Base-by-base conservation (phyloP, 2,329 filamentous ascomycete species). In the Talaromyces pinophilus region DNA sequence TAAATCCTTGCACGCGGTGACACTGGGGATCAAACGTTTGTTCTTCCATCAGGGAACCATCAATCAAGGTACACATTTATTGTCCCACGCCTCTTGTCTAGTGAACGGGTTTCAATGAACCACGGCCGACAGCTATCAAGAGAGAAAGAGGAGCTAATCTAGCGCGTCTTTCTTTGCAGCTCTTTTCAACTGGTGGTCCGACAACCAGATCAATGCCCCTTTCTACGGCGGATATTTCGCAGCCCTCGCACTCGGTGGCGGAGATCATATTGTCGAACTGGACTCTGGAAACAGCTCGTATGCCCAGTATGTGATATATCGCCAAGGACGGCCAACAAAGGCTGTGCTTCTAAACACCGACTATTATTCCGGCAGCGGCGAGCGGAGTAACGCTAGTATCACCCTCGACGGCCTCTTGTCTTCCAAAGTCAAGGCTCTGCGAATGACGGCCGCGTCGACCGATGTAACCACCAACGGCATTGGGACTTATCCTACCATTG, bases 141-240 rank as follows among this genome's bases (percentile, higher is more conserved):
- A 52, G 48, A 28, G 11, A 15, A 52, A 13, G 48, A 52, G 48
- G 15, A 52, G 8, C 48, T 52, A 28, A 52, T 28, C 10, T 28
- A 8, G 54, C 30, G 0, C 28, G n/a, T 35, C 28, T 59, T 19
- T 11, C 30, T 59, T 33, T 59, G 54, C 19, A 59, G 54, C 54
- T 38, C 28, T 59, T 33, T 59, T 59, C 28, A 59, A 59, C 19
- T 59, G 54, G 54, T 59, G 54, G 54, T 59, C 54, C 33, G 33
- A 40, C n/a, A 59, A 59, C n/a, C 54, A 59, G 33, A 59, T 59
- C 54, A 59, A 59, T 40, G 54, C 54, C 28, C 54, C 54, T 33
- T 59, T 59, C 30, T 59, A 59, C 19, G 54, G 54, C 54, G 54
- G 54, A 13, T 59, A 59, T 59, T 59, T 59, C 10, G 28, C 54